These are phyloP conservation scores for Arachis monticola DNA, from an alignment of 331 rosid species.

Conservation along the genomic window DNA sequence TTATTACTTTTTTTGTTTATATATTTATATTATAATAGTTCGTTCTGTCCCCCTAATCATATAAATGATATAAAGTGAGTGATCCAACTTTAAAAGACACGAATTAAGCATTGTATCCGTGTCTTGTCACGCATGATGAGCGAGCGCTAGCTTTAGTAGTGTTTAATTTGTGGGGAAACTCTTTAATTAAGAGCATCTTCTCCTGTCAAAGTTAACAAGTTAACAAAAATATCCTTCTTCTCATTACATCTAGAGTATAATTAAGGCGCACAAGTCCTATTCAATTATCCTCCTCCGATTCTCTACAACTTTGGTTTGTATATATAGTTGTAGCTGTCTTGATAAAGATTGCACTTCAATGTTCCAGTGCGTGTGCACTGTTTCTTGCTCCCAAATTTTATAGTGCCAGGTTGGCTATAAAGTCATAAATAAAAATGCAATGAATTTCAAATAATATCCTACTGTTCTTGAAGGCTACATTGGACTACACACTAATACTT, in stretches of 20 bases:
- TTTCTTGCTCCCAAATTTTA: background rate
- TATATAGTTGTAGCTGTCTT: background rate
- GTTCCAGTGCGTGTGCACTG: background rate
- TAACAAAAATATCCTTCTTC: no score
- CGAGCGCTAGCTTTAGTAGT: background rate
- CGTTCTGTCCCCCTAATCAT: no score
- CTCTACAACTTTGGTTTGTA: background rate
- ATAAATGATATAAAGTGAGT: no score
- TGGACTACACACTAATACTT: background rate
- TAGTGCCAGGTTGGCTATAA: background rate
- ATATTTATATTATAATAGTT: no score
- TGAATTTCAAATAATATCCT: background rate
- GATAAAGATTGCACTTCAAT: background rate
- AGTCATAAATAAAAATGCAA: background rate
- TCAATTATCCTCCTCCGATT: no score
- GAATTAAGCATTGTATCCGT: background rate
- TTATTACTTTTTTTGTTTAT: no score
- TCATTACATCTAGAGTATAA: no score
- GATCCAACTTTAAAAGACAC: background rate
- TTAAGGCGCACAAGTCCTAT: background rate
- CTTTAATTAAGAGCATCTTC: background rate
- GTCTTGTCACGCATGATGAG: background rate
- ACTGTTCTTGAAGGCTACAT: no score
- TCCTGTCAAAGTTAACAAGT: background rate
- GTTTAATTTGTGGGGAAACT: background rate